Evolutionary conservation across 1,284 basidiomycete species (phyloP).

Genomic region (Leccinum subspadiceum): DNA sequence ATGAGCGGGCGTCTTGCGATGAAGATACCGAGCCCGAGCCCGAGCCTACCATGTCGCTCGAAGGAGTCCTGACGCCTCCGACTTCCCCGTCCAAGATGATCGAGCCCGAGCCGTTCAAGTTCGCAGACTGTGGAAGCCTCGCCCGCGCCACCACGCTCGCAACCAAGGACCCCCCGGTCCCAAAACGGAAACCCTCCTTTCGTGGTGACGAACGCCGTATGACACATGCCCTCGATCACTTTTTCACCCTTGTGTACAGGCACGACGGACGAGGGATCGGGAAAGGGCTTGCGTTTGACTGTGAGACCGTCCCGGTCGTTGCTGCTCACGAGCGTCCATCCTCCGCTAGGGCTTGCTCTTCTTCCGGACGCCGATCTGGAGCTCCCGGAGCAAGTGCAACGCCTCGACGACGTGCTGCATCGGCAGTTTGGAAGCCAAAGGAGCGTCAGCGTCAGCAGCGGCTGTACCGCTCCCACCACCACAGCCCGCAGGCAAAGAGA

Average conservation of each 20-base stretch:
- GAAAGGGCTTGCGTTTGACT: slow-evolving; percentile 73
- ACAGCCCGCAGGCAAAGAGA: slow-evolving; percentile 7
- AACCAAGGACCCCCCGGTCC: not conserved
- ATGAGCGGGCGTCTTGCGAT: no score
- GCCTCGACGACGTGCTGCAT: slow-evolving; percentile 81
- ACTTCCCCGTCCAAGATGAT: no score
- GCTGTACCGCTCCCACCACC: slow-evolving; percentile 23
- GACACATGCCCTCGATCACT: slow-evolving; percentile 83
- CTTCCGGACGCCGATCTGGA: slow-evolving; percentile 58
- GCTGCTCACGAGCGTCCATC: slow-evolving; percentile 82
- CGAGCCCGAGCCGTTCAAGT: no score
- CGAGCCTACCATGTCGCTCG: no score
- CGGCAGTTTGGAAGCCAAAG: slow-evolving; percentile 57
- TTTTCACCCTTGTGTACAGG: slow-evolving; percentile 89
- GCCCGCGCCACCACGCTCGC: slow-evolving; percentile 74
- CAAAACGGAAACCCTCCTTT: no score
- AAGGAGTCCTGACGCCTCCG: no score
- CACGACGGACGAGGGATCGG: slow-evolving; percentile 78
- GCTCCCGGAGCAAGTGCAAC: slow-evolving; percentile 74
- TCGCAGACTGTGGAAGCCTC: slow-evolving; percentile 34
- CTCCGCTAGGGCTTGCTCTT: slow-evolving; percentile 27
- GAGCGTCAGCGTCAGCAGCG: slow-evolving; percentile 35
- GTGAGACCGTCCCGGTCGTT: slow-evolving; percentile 49
- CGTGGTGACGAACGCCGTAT: no score
- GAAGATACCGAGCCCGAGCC: no score